These are phyloP conservation scores for Penicillium sp. DNA, from an alignment of 2,329 filamentous ascomycete species.

Conservation along the genomic window DNA sequence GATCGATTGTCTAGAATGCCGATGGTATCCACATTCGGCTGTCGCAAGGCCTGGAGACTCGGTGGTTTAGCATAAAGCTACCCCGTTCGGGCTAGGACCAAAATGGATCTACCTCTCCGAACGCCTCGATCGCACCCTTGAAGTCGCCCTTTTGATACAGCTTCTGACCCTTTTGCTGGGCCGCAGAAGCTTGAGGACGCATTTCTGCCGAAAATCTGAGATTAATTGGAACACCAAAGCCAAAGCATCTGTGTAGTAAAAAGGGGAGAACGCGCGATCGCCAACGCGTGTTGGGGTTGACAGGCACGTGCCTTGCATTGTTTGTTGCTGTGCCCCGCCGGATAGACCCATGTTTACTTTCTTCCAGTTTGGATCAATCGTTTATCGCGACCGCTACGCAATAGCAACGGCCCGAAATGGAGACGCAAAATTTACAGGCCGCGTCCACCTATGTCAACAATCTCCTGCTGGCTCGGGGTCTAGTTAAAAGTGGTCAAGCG, in stretches of 20 bases:
- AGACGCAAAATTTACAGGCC: conserved; percentile 49
- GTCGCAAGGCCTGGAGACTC: conserved; percentile 32
- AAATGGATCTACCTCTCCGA: conserved; percentile 31
- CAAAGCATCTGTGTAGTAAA: neutral
- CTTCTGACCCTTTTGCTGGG: conserved; percentile 38
- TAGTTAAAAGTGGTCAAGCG: conserved; percentile 51
- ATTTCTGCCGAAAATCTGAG: conserved; percentile 5
- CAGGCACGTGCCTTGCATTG: conserved; percentile 16
- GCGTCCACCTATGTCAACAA: conserved; percentile 62
- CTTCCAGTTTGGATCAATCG: conserved; percentile 34
- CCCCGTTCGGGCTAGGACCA: conserved; percentile 8
- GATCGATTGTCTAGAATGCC: conserved; percentile 51
- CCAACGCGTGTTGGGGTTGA: conserved; percentile 5
- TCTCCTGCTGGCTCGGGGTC: conserved; percentile 56
- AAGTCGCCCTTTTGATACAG: conserved; percentile 42
- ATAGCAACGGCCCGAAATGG: conserved; percentile 31
- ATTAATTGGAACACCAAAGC: neutral
- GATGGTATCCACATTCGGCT: conserved; percentile 28
- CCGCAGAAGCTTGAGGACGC: conserved; percentile 15
- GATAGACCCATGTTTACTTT: conserved; percentile 36
- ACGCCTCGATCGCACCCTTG: conserved; percentile 38
- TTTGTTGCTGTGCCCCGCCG: conserved; percentile 18
- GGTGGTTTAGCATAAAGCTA: conserved; percentile 5
- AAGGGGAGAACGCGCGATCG: neutral
- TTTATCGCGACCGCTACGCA: conserved; percentile 11